Percentiles rank a stretch among this genome's conserved stretches.
phyloP scores from a whole-genome alignment of 306 rosid genomes.

The Lathyrus tuberosus region DNA sequence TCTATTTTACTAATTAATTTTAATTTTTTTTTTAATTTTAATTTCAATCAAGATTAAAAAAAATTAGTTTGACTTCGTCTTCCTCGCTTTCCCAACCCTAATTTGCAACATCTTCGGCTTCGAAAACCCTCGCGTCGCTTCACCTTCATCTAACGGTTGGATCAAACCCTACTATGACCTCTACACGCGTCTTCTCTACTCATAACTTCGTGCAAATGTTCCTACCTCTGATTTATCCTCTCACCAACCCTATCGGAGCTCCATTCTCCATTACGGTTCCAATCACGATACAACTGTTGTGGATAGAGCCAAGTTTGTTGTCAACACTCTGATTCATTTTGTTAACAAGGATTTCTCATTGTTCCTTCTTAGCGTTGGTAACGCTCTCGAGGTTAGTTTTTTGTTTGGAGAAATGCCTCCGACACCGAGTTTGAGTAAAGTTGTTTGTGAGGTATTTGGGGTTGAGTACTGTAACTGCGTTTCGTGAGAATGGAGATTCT shows the following conservation, averaged over 20 bases:
- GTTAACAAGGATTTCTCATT: slow-evolving; percentile 86
- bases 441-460: slow-evolving; percentile 73
- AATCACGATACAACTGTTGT: slow-evolving; percentile 52
- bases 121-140: slow-evolving; percentile 41
- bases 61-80: no score
- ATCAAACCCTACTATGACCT: slow-evolving; percentile 68
- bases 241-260: slow-evolving; percentile 70
- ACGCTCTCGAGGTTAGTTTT: slow-evolving; percentile 52
- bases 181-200: slow-evolving; percentile 57
- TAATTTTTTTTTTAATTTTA: no score
- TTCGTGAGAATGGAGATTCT: slow-evolving; percentile 38
- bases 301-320: slow-evolving; percentile 61
- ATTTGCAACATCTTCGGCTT: slow-evolving; percentile 87
- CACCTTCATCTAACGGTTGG: slow-evolving; percentile 63
- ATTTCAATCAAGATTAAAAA: no score
- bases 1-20: no score
- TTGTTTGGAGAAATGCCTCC: slow-evolving; percentile 72
- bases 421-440: slow-evolving; percentile 63
- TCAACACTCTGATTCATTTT: slow-evolving; percentile 55
- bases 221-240: slow-evolving; percentile 44
- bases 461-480: slow-evolving; percentile 50
- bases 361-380: slow-evolving; percentile 50
- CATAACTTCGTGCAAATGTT: slow-evolving; percentile 62
- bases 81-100: slow-evolving; percentile 40
- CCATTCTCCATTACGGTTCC: slow-evolving; percentile 61